phyloP scores from a whole-genome alignment of 768 basidiomycete genomes.

The Calocybe cyanea region DNA sequence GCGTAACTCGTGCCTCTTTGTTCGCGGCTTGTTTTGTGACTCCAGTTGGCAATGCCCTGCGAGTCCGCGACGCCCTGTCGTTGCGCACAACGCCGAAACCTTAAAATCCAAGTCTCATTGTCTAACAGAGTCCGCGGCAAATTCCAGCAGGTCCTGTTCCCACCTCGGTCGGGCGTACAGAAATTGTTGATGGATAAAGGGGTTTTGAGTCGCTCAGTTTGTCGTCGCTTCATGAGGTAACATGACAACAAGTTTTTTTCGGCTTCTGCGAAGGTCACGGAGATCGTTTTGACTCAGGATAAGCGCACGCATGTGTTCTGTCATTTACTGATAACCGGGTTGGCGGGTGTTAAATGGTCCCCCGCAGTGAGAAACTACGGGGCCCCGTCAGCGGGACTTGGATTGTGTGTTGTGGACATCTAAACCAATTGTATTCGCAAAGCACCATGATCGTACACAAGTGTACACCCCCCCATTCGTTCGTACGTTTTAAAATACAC shows the following conservation, averaged over 20 bases:
- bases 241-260: not conserved
- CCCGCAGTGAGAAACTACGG: too few relatives aligned
- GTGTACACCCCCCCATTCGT: too few relatives aligned
- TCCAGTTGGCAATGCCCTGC: not conserved
- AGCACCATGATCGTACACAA: too few relatives aligned
- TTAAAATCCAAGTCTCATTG: not conserved
- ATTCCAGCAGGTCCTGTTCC: not conserved
- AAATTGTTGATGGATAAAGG: not conserved
- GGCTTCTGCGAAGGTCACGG: slow-evolving; percentile 10
- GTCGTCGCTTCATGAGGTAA: slow-evolving; percentile 1
- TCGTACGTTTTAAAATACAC: not conserved
- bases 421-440: too few relatives aligned
- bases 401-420: too few relatives aligned
- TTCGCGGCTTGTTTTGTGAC: not conserved
- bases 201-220: not conserved
- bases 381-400: too few relatives aligned
- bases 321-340: too few relatives aligned
- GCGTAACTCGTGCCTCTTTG: not conserved
- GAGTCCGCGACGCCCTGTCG: too few relatives aligned
- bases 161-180: slow-evolving; percentile 2
- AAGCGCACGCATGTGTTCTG: not conserved
- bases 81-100: slow-evolving; percentile 4
- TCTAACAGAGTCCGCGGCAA: not conserved
- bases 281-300: not conserved
- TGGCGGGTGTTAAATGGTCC: too few relatives aligned